These are phyloP conservation scores for Gossypium gossypioides DNA, from an alignment of 441 rosid species.

Conservation along the genomic window DNA sequence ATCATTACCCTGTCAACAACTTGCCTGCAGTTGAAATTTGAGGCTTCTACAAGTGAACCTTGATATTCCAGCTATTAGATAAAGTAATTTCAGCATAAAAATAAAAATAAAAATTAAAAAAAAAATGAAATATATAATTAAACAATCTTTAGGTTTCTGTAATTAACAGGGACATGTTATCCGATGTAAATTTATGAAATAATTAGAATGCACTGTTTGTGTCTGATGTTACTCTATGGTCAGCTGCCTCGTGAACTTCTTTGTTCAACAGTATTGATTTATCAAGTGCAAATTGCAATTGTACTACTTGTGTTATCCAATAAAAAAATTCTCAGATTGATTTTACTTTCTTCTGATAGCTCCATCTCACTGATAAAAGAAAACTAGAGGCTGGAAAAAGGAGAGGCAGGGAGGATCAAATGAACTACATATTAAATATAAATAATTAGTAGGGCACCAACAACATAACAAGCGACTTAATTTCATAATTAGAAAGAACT, in stretches of 20 bases:
- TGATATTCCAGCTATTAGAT: slow-evolving; percentile 14
- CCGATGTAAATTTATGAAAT: slow-evolving; percentile 15
- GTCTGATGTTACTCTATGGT: background rate
- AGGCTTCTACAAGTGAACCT: slow-evolving; percentile 14
- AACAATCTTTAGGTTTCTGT: slow-evolving; percentile 19
- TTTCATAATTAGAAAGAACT: background rate
- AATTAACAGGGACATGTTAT: slow-evolving; percentile 6
- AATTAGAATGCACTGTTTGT: background rate
- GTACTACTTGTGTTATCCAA: slow-evolving; percentile 2
- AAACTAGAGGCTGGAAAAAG: background rate
- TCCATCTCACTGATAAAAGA: background rate
- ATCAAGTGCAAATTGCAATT: background rate
- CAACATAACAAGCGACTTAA: background rate
- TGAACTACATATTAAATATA: background rate
- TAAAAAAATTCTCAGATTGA: background rate
- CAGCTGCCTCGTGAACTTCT: background rate
- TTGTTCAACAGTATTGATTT: background rate
- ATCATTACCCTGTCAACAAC: slow-evolving; percentile 9
- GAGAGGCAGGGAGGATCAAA: background rate
- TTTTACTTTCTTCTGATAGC: background rate
- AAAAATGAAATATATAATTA: slow-evolving; percentile 22
- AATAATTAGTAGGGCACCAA: background rate
- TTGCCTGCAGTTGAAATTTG: slow-evolving; percentile 9
- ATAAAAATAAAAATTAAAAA: background rate
- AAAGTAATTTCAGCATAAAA: slow-evolving; percentile 16